phyloP scores from a whole-genome alignment of 108 stramenopile genomes.

The Aurantiochytrium sp. region DNA sequence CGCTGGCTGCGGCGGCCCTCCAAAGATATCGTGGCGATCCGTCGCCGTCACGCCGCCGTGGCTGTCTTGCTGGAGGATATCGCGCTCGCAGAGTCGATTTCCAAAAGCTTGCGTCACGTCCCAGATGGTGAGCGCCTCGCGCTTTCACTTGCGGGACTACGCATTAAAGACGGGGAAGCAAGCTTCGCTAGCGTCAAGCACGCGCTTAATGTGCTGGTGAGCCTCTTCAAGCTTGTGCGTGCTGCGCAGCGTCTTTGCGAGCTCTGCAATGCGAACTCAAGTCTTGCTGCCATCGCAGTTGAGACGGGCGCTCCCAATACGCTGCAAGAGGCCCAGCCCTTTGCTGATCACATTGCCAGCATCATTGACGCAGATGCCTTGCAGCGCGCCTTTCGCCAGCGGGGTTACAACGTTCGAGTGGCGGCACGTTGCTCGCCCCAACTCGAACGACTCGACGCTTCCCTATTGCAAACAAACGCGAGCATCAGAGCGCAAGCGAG shows the following conservation, averaged over 20 bases:
- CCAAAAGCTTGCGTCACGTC: neutral
- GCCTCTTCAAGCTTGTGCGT: neutral
- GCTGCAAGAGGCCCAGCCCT: neutral
- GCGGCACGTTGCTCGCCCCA: neutral
- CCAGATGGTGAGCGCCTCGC: neutral
- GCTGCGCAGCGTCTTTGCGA: neutral
- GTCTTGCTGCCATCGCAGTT: neutral
- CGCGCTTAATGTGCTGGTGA: neutral
- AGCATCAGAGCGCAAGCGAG: neutral
- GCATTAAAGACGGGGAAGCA: neutral
- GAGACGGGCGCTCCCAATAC: neutral
- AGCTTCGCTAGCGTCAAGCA: neutral
- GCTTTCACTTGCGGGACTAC: neutral
- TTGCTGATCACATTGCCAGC: neutral
- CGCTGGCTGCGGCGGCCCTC: neutral
- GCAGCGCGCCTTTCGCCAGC: neutral
- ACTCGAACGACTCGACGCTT: neutral
- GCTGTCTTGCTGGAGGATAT: neutral
- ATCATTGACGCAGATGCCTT: slow-evolving; percentile 64
- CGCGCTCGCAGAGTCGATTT: neutral
- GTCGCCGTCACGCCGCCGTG: neutral
- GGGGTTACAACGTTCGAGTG: neutral
- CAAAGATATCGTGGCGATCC: neutral
- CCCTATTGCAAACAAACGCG: neutral
- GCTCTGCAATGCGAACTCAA: neutral